phyloP scores from a whole-genome alignment of 106 monocot genomes.

The Phalaenopsis equestris region DNA sequence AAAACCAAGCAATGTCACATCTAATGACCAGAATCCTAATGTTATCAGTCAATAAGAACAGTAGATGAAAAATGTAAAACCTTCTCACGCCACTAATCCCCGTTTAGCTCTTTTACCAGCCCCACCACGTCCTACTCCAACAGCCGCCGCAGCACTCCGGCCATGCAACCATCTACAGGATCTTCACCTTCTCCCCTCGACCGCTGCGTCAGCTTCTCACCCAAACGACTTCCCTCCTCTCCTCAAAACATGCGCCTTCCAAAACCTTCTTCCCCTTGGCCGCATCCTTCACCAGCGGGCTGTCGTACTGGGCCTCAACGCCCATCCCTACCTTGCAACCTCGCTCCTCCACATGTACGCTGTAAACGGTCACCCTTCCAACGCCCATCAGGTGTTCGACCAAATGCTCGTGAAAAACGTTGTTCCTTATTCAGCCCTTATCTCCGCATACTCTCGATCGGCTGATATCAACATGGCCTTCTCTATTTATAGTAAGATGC shows the following conservation, averaged over 20 bases:
- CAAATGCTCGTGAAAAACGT: conserved; percentile 24
- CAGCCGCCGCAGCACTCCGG: not conserved
- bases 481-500: conserved; percentile 29
- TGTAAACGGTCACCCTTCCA: conserved; percentile 3
- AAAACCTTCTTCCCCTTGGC: conserved; percentile 17
- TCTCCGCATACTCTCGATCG: conserved; percentile 29
- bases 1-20: no score
- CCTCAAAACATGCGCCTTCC: conserved; percentile 22
- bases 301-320: conserved; percentile 28
- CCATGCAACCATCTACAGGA: not conserved
- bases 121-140: not conserved
- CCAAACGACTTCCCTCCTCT: conserved; percentile 22
- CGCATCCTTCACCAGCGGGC: conserved; percentile 37
- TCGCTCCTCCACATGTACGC: conserved; percentile 54
- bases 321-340: conserved; percentile 38
- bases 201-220: not conserved
- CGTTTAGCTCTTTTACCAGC: not conserved
- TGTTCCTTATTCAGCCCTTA: conserved; percentile 57
- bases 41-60: no score
- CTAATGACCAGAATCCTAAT: no score
- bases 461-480: conserved; percentile 25
- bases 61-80: not conserved
- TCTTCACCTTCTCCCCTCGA: not conserved
- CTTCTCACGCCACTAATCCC: not conserved
- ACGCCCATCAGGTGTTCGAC: conserved; percentile 48